Evolutionary conservation across 2,329 filamentous ascomycete genomes (phyloP).

Genomic region (Aspergillus texensis): DNA sequence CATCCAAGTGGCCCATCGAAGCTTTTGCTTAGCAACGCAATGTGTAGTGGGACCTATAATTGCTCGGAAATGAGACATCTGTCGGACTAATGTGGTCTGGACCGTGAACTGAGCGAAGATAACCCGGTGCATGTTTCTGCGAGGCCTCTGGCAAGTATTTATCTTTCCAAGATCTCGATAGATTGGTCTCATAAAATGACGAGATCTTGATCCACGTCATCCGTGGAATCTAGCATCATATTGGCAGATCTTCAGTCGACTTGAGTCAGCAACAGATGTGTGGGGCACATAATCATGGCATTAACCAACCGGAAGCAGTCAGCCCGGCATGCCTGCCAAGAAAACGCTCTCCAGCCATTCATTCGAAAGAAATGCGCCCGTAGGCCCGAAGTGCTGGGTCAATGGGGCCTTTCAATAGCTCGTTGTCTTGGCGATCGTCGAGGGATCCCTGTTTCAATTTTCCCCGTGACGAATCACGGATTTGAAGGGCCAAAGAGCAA

Average conservation of each 20-base stretch:
- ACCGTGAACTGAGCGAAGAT: neutral
- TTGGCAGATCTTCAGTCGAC: neutral
- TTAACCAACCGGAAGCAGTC: neutral
- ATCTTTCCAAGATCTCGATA: neutral
- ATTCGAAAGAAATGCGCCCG: neutral
- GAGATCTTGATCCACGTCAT: neutral
- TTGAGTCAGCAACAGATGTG: neutral
- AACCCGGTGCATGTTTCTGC: neutral
- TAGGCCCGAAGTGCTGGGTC: neutral
- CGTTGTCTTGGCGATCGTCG: constrained; percentile 2
- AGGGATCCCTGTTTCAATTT: neutral
- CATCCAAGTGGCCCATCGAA: neutral
- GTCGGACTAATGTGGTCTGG: neutral
- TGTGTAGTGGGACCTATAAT: neutral
- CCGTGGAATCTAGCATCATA: neutral
- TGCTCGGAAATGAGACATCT: neutral
- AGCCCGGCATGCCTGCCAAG: neutral
- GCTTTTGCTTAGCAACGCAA: constrained; percentile 1
- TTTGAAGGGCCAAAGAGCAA: neutral
- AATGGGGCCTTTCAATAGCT: neutral
- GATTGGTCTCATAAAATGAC: neutral
- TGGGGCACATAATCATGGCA: neutral
- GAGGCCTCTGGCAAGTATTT: neutral
- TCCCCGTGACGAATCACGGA: neutral
- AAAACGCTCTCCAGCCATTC: neutral